phyloP scores from a whole-genome alignment of 352 stramenopile genomes.

The Phytophthora quininea region DNA sequence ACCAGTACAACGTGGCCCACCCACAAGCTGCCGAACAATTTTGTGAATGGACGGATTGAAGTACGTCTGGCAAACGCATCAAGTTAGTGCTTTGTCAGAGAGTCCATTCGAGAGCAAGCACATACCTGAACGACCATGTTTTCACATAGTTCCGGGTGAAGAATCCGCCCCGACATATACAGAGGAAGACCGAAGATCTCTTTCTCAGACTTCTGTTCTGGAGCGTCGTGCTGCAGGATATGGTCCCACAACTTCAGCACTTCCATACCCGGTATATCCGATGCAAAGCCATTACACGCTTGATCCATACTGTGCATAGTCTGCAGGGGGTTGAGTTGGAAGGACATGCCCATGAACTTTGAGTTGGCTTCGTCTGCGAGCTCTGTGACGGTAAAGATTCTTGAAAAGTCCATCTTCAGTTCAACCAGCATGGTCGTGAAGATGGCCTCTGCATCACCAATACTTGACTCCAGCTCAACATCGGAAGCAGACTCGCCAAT shows the following conservation, averaged over 20 bases:
- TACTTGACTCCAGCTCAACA: constrained; percentile 67
- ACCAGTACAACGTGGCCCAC: constrained; percentile 75
- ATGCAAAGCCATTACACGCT: not conserved
- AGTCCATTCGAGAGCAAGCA: no score
- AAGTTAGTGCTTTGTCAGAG: not conserved
- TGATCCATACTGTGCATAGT: not conserved
- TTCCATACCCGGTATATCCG: constrained; percentile 27
- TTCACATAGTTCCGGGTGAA: constrained; percentile 85
- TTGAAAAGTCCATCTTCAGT: constrained; percentile 86
- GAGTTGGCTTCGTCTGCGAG: constrained; percentile 85
- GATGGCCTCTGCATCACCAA: constrained; percentile 83
- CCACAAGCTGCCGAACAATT: constrained; percentile 82
- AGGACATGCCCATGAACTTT: constrained; percentile 87
- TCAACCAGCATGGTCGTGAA: constrained; percentile 88
- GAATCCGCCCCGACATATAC: constrained; percentile 83
- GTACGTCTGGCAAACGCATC: constrained; percentile 53
- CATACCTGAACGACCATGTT: constrained; percentile 84
- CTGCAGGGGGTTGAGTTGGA: constrained; percentile 55
- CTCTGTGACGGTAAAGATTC: constrained; percentile 88
- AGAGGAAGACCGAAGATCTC: constrained; percentile 83
- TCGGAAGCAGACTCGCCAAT: constrained; percentile 39
- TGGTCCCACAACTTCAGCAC: constrained; percentile 72
- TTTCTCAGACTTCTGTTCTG: constrained; percentile 68
- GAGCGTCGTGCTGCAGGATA: constrained; percentile 63
- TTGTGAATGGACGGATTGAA: constrained; percentile 89